phyloP scores from a whole-genome alignment of 108 stramenopile species.

The Cyclotella baltica region DNA sequence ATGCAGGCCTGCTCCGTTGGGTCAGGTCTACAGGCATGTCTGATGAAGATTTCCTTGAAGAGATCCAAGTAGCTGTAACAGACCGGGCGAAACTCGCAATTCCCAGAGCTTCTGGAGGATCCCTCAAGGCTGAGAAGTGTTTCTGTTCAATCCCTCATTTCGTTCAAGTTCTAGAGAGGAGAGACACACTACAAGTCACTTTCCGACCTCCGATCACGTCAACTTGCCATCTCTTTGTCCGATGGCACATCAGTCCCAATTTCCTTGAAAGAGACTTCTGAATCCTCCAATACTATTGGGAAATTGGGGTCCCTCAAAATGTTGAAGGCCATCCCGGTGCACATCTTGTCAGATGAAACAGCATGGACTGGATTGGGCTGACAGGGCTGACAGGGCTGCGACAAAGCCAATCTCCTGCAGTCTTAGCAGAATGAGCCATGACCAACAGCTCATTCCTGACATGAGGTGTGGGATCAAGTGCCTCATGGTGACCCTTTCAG shows the following conservation, averaged over 20 bases:
- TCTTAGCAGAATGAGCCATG: not conserved
- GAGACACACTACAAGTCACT: not conserved
- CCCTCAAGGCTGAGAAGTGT: not conserved
- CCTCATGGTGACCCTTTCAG: not conserved
- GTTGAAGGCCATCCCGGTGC: not conserved
- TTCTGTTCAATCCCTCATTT: not conserved
- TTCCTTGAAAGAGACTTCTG: not conserved
- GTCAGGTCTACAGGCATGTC: not conserved
- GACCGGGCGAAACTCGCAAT: not conserved
- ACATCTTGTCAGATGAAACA: not conserved
- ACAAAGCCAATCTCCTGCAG: not conserved
- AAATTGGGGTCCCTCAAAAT: not conserved
- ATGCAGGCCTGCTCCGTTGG: slow-evolving; percentile 3
- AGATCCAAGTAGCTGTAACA: not conserved
- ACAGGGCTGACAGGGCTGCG: too few species aligned
- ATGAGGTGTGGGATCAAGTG: not conserved
- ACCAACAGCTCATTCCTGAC: not conserved
- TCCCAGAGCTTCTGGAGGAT: not conserved
- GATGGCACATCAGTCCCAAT: not conserved
- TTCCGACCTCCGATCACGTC: not conserved
- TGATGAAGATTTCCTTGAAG: not conserved
- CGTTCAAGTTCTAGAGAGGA: not conserved
- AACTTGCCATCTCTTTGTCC: not conserved
- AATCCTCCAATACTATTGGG: not conserved
- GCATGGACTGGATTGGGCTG: not conserved